Conservation (phyloP, 2,329 filamentous ascomycete species). For the Boeremia lycopersici region DNA sequence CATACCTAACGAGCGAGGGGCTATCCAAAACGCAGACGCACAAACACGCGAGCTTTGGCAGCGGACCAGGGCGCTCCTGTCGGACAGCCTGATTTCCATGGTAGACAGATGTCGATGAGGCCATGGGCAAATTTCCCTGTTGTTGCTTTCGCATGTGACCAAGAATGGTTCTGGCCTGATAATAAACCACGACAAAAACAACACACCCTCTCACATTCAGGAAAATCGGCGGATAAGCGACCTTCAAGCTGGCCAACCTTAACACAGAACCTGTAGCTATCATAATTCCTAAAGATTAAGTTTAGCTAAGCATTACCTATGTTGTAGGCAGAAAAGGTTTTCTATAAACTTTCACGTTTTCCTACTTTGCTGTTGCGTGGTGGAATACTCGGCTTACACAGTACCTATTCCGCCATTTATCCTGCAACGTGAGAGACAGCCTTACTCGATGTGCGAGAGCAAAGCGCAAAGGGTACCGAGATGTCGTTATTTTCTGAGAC, state of each 20-base stretch:
- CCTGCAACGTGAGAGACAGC: too few relatives aligned
- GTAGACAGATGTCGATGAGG: not conserved
- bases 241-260: not conserved
- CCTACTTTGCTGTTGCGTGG: too few relatives aligned
- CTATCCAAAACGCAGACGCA: not conserved
- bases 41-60: constrained; percentile 13
- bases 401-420: too few relatives aligned
- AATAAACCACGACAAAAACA: not conserved
- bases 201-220: too few relatives aligned
- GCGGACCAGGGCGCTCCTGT: constrained; percentile 7
- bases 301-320: too few relatives aligned
- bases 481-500: too few relatives aligned
- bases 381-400: too few relatives aligned
- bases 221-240: too few relatives aligned
- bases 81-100: constrained; percentile 1
- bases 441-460: too few relatives aligned
- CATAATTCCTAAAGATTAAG: too few relatives aligned
- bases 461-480: not conserved
- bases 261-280: not conserved
- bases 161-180: not conserved
- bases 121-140: constrained; percentile 13
- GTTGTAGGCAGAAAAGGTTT: too few relatives aligned
- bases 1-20: not conserved
- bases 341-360: too few relatives aligned
- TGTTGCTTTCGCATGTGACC: not conserved